Evolutionary conservation across 768 basidiomycete species (phyloP).

Genomic region (Termitomyces sp.): DNA sequence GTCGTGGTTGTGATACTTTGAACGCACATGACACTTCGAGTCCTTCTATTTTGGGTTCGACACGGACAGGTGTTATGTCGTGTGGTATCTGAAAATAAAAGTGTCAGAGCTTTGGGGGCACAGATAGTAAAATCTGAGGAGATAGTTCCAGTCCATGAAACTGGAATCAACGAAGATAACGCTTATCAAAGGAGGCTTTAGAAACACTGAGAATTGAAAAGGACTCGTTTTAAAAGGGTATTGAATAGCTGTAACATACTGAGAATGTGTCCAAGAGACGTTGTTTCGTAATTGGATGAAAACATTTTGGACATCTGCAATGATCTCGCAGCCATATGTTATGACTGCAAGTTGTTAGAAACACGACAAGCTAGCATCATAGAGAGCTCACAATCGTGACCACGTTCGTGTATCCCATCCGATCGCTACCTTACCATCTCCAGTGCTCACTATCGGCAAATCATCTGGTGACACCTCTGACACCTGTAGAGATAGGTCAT

Average conservation of each 20-base stretch:
- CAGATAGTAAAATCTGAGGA: no score
- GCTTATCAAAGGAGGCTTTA: no score
- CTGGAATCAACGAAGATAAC: no score
- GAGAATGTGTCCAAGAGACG: conserved; percentile 84
- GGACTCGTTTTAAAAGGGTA: neutral
- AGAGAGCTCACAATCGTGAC: conserved; percentile 69
- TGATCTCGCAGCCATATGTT: conserved; percentile 92
- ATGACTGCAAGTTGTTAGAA: conserved; percentile 49
- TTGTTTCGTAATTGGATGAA: conserved; percentile 87
- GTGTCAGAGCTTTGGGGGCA: neutral
- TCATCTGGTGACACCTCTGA: conserved; percentile 32
- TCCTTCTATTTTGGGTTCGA: conserved; percentile 56
- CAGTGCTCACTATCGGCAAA: conserved; percentile 51
- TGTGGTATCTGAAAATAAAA: conserved; percentile 57
- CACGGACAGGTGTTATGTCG: conserved; percentile 61
- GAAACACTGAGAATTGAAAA: no score
- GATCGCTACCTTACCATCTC: conserved; percentile 59
- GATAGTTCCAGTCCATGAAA: no score
- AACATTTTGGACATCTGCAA: conserved; percentile 84
- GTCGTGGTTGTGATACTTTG: neutral
- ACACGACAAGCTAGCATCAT: neutral
- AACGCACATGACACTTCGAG: conserved; percentile 72
- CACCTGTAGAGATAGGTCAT: conserved; percentile 15
- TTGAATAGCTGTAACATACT: conserved; percentile 32
- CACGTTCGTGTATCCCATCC: conserved; percentile 70